A percentile compares a stretch with the other conserved stretches of the same genome.
These are phyloP conservation scores for Parastagonospora avenae DNA, from an alignment of 2,329 filamentous ascomycete genomes.

Conservation along the genomic window DNA sequence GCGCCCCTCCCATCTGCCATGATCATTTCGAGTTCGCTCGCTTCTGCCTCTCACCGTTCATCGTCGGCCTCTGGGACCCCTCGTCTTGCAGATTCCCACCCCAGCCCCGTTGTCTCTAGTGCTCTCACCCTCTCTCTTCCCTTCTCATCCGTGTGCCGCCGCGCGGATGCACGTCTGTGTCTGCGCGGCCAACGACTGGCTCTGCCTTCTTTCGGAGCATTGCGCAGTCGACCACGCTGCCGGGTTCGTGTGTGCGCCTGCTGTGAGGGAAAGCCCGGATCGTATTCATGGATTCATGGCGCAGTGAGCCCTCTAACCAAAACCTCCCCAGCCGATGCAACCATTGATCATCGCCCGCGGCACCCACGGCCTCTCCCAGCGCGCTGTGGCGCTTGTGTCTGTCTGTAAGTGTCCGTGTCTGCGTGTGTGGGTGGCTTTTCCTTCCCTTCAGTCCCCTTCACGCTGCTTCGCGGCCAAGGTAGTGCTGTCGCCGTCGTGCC, in stretches of 20 bases:
- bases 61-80: background rate
- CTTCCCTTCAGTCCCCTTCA: conserved; percentile 7
- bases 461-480: conserved; percentile 18
- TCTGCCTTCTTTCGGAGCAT: conserved; percentile 41
- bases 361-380: conserved; percentile 5
- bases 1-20: conserved; percentile 1
- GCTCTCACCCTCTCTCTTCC: no score
- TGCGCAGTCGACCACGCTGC: conserved; percentile 40
- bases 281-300: conserved; percentile 22
- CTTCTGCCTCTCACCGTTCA: conserved; percentile 6
- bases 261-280: conserved; percentile 33
- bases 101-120: no score
- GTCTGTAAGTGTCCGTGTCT: conserved; percentile 9
- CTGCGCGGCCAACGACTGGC: conserved; percentile 18
- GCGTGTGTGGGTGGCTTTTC: background rate
- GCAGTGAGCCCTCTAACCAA: conserved; percentile 26
- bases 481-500: conserved; percentile 22
- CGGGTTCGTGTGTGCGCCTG: conserved; percentile 36
- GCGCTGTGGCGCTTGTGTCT: conserved; percentile 24
- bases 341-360: conserved; percentile 28
- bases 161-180: background rate
- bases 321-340: conserved; percentile 31
- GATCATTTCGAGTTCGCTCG: conserved; percentile 1
- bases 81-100: no score
- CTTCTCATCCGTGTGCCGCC: no score